Evolutionary conservation across 2,329 filamentous ascomycete genomes (phyloP).

Genomic region (Xylariomycetidae sp.): DNA sequence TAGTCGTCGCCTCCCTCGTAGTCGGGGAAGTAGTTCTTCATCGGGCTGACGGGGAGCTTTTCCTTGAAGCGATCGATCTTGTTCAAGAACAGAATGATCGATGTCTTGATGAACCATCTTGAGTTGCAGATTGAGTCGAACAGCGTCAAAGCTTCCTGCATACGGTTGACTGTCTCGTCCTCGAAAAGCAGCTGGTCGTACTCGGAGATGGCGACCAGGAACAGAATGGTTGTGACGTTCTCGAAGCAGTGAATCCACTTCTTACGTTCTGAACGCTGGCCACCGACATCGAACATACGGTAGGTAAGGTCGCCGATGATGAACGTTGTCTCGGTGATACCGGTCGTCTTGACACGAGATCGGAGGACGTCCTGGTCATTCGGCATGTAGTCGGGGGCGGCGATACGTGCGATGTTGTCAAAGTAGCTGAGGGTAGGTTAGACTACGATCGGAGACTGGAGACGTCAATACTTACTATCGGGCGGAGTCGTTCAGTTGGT

Average conservation of each 20-base stretch:
- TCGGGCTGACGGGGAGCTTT: constrained; percentile 75
- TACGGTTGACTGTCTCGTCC: constrained; percentile 92
- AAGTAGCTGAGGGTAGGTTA: constrained; percentile 73
- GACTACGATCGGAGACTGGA: constrained; percentile 20
- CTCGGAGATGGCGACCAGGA: constrained; percentile 93
- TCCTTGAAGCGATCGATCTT: constrained; percentile 88
- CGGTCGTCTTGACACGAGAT: constrained; percentile 95
- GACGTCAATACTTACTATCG: constrained; percentile 68
- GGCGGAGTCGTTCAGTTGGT: constrained; percentile 93
- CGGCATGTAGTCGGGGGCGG: constrained; percentile 85
- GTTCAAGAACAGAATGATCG: constrained; percentile 81
- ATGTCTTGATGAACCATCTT: constrained; percentile 85
- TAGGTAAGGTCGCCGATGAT: constrained; percentile 93
- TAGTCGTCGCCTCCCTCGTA: constrained; percentile 97
- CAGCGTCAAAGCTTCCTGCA: constrained; percentile 81
- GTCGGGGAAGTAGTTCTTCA: constrained; percentile 84
- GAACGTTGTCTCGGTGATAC: constrained; percentile 95
- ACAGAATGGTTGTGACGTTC: constrained; percentile 94
- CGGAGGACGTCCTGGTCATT: constrained; percentile 93
- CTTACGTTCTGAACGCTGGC: constrained; percentile 92
- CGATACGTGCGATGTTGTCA: constrained; percentile 87
- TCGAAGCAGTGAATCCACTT: constrained; percentile 99
- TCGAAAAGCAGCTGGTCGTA: constrained; percentile 96
- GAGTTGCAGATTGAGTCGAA: constrained; percentile 88
- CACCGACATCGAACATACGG: constrained; percentile 96